phyloP scores from a whole-genome alignment of 768 basidiomycete genomes.

The Rhizopogon vesiculosus region DNA sequence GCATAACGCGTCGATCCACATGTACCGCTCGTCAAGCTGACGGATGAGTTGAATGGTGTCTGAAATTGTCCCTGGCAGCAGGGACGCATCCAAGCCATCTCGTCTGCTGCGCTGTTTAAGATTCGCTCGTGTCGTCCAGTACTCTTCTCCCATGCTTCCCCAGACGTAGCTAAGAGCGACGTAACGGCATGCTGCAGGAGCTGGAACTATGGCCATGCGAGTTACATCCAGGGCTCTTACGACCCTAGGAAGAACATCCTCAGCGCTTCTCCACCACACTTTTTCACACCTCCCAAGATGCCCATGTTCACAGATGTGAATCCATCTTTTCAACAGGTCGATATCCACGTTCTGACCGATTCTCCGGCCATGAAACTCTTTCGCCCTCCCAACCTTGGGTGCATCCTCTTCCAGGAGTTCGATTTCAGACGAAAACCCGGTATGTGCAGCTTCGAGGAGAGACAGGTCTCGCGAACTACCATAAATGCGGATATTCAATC shows the following conservation, averaged over 20 bases:
- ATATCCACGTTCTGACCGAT: slow-evolving; percentile 6
- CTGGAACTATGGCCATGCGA: not conserved
- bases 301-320: slow-evolving; percentile 10
- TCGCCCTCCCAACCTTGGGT: not conserved
- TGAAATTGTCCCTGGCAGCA: slow-evolving; percentile 10
- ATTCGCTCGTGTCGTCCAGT: slow-evolving; percentile 1
- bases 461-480: too few species aligned
- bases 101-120: not conserved
- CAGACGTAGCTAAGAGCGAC: slow-evolving; percentile 2
- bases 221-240: not conserved
- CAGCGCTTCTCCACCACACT: not conserved
- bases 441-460: too few species aligned
- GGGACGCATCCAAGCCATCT: slow-evolving; percentile 2
- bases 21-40: slow-evolving; percentile 13
- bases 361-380: slow-evolving; percentile 15
- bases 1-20: slow-evolving; percentile 21
- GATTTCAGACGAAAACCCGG: slow-evolving; percentile 7
- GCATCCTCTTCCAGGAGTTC: slow-evolving; percentile 16
- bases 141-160: not conserved
- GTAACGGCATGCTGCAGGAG: not conserved
- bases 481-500: too few species aligned
- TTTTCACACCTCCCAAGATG: slow-evolving; percentile 12
- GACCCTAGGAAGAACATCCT: not conserved
- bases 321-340: slow-evolving; percentile 11
- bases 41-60: slow-evolving; percentile 1